phyloP scores from a whole-genome alignment of 2,329 filamentous ascomycete genomes.

The Alternaria triticimaculans region DNA sequence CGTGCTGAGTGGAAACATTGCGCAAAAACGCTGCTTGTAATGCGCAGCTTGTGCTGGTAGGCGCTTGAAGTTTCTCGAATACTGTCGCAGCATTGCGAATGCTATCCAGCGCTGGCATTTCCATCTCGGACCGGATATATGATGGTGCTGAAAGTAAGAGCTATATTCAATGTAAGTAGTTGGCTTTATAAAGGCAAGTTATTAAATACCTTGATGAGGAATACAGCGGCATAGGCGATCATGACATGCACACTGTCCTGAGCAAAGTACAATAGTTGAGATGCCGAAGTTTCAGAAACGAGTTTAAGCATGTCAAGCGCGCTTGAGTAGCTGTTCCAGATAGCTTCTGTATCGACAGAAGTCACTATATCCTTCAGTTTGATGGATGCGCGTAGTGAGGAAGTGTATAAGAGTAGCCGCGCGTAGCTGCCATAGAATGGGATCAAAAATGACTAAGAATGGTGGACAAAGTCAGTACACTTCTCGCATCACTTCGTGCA shows the following conservation, averaged over 20 bases:
- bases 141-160: conserved; percentile 1
- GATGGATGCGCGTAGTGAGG: conserved; percentile 5
- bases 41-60: not conserved
- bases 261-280: conserved; percentile 12
- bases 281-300: not conserved
- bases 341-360: conserved; percentile 15
- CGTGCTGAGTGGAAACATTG: not conserved
- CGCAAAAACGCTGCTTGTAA: conserved; percentile 2
- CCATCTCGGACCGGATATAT: conserved; percentile 4
- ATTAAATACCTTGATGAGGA: conserved; percentile 15
- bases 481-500: not conserved
- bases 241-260: conserved; percentile 17
- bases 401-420: conserved; percentile 11
- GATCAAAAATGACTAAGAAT: conserved; percentile 4
- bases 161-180: not conserved
- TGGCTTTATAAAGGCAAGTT: not conserved
- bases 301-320: conserved; percentile 12
- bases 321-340: conserved; percentile 15
- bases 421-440: conserved; percentile 17
- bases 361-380: conserved; percentile 4
- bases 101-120: not conserved
- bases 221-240: conserved; percentile 18
- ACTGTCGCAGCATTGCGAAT: conserved; percentile 1
- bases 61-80: not conserved
- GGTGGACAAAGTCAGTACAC: not conserved